Conservation (phyloP, 805 yeast species). For the Wickerhamomyces mucosus region DNA sequence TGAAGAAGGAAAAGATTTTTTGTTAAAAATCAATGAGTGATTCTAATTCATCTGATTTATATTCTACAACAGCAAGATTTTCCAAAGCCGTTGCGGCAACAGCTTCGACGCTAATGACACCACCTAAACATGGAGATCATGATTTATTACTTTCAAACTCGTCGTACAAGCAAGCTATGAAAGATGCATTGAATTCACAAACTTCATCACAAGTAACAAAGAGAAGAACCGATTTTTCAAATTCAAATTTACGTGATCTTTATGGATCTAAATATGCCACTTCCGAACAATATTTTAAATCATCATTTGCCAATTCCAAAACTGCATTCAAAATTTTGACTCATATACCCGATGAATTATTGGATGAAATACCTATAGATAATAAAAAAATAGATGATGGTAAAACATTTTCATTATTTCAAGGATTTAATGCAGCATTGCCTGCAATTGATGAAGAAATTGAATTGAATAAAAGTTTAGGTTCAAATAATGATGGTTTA, state of each 20-base stretch:
- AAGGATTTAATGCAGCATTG: conserved; percentile 56
- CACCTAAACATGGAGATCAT: conserved; percentile 16
- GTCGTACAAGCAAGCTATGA: conserved; percentile 36
- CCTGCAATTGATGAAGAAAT: conserved; percentile 41
- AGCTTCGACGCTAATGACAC: conserved; percentile 39
- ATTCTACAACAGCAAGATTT: conserved; percentile 26
- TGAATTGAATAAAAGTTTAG: conserved; percentile 19
- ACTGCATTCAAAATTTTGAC: conserved; percentile 39
- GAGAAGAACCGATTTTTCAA: conserved; percentile 19
- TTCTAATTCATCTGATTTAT: conserved; percentile 15
- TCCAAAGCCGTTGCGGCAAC: conserved; percentile 45
- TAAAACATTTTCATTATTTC: conserved; percentile 46
- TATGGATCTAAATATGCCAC: conserved; percentile 20
- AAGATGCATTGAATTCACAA: conserved; percentile 29
- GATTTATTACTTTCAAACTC: conserved; percentile 27
- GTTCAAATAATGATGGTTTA: conserved; percentile 4
- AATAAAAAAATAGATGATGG: conserved; percentile 18
- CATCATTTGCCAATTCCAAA: conserved; percentile 25
- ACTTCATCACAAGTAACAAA: conserved; percentile 23
- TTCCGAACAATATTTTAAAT: conserved; percentile 30
- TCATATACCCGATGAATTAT: conserved; percentile 51
- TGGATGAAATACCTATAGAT: conserved; percentile 40
- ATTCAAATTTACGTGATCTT: conserved; percentile 15
- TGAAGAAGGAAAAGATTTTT: too few species aligned
- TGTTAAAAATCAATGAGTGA: too few species aligned